phyloP scores from a whole-genome alignment of 2,329 filamentous ascomycete genomes.

The Ophiostoma tasmaniense region DNA sequence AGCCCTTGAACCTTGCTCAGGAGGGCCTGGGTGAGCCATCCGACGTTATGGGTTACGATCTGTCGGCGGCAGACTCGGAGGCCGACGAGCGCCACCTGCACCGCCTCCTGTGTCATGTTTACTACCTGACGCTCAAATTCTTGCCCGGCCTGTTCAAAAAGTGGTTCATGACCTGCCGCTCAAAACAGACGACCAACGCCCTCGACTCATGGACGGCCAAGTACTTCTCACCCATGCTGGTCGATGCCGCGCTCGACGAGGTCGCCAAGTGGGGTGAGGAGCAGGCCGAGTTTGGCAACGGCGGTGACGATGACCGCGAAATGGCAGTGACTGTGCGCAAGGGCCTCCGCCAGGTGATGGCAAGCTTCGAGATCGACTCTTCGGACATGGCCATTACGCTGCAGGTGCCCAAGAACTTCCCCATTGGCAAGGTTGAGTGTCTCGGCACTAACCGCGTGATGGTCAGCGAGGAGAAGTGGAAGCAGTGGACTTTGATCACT shows the following conservation, averaged over 20 bases:
- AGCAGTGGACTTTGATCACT: conserved; percentile 77
- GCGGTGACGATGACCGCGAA: conserved; percentile 38
- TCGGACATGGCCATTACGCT: conserved; percentile 76
- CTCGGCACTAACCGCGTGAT: conserved; percentile 73
- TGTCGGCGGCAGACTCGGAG: conserved; percentile 47
- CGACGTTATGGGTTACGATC: conserved; percentile 47
- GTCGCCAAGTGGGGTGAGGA: conserved; percentile 57
- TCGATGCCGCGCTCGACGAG: conserved; percentile 56
- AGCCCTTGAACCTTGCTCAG: conserved; percentile 65
- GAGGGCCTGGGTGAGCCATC: conserved; percentile 46
- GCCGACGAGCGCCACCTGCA: conserved; percentile 62
- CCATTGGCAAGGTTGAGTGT: conserved; percentile 70
- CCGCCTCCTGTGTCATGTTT: conserved; percentile 77
- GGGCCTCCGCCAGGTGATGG: conserved; percentile 66
- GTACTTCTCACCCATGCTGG: conserved; percentile 65
- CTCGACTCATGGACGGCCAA: conserved; percentile 81
- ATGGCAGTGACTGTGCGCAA: conserved; percentile 62
- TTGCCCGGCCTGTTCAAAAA: conserved; percentile 68
- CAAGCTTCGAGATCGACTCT: conserved; percentile 82
- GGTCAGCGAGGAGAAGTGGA: conserved; percentile 86
- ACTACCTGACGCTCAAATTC: conserved; percentile 71
- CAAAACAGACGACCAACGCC: conserved; percentile 68
- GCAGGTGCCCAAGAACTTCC: conserved; percentile 70
- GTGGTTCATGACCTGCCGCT: conserved; percentile 78
- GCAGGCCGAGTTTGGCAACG: conserved; percentile 36